Base-by-base conservation (phyloP, 805 yeast genomes). In the Candida glaebosa region DNA sequence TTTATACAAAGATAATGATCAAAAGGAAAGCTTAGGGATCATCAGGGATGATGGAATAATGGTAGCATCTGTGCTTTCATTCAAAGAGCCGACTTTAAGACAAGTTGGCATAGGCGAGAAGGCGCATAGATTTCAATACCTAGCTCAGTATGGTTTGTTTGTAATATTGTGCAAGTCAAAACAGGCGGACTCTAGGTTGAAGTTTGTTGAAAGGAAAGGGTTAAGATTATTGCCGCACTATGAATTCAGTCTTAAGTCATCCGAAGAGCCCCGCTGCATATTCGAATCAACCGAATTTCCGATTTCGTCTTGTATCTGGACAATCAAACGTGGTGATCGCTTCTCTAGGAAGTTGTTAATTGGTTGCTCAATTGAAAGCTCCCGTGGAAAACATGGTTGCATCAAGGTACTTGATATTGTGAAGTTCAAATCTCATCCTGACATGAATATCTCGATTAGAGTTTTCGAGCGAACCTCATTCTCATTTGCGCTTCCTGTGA, bases 11-110 rank as follows among this genome's bases (percentile, higher is more conserved):
- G 31, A 18, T 32, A 12, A 9, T 17, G 18, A 24, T 3, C n/a
- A 12, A 5, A 15, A 25, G 16, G 39, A 40, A 17, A 38, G 37
- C 19, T 19, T 42, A n/a, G 47, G 37, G 3, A 10, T 38, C 5
- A 39, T 64, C 3, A 47, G 70, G 34, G 73, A 66, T 18, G 71
- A 68, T 39, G 75, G 75, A 1, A 38, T 69, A 8, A 51, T 57
- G 5, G 26, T 61, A 3, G 63, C 61, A 3, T 45, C 54, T 3
- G 44, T 69, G 1, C 50, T 52, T 4, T 47, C 61, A 2, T 57
- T 56, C 32, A 49, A 43, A 26, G 47, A 40, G 16, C 58, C 71
- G 2, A 43, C 50, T 7, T 40, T 61, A 5, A 56, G 53, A 31
- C 73, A 63, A 44, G 40, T 66, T 2, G 46, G 50, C 16, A 41